Conservation (phyloP, 495 filamentous ascomycete species). For the Aeminium ludgeri region DNA sequence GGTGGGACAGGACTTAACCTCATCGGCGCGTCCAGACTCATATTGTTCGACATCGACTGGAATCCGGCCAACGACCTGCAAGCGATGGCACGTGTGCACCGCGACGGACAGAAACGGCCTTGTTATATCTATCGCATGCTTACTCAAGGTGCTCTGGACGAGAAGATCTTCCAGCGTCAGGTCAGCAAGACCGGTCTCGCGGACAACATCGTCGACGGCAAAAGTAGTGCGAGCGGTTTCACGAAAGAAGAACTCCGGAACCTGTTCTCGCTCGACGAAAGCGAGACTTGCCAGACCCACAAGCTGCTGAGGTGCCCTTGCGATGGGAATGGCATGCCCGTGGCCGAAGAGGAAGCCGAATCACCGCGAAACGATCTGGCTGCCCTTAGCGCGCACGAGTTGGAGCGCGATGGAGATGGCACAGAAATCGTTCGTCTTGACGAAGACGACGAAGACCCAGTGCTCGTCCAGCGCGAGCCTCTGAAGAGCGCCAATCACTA, state of each 20-base stretch:
- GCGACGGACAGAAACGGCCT: constrained; percentile 55
- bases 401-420: constrained; percentile 19
- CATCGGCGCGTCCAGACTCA: constrained; percentile 55
- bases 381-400: constrained; percentile 7
- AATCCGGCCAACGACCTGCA: constrained; percentile 68
- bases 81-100: constrained; percentile 73
- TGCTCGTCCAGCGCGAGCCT: constrained; percentile 22
- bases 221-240: constrained; percentile 42
- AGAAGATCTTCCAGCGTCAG: constrained; percentile 77
- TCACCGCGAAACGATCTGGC: constrained; percentile 10
- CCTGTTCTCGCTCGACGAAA: constrained; percentile 51
- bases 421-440: constrained; percentile 18
- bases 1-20: constrained; percentile 65
- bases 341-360: constrained; percentile 1
- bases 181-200: constrained; percentile 58
- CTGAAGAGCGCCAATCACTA: constrained; percentile 37
- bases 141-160: constrained; percentile 56
- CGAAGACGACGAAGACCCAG: constrained; percentile 6
- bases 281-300: constrained; percentile 46
- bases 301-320: constrained; percentile 53
- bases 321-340: constrained; percentile 35
- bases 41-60: constrained; percentile 74
- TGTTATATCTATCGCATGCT: constrained; percentile 62
- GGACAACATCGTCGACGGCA: constrained; percentile 49
- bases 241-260: constrained; percentile 52